Evolutionary conservation across 208 protist genomes (phyloP).

Genomic region (Acanthamoeba triangularis): DNA sequence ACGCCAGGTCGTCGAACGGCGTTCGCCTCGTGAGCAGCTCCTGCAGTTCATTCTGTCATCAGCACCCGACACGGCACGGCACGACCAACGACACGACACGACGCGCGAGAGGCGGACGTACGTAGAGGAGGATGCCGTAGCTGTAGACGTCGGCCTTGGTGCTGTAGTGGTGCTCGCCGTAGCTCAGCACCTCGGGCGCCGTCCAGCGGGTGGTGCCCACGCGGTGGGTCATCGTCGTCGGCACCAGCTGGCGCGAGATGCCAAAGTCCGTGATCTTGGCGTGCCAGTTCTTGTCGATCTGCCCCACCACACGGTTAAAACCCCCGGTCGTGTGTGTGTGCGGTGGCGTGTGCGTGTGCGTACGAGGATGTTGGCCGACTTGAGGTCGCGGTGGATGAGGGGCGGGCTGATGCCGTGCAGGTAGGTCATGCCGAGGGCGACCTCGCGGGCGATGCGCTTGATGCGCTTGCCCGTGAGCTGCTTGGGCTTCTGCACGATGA

Average conservation of each 20-base stretch:
- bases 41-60: not conserved
- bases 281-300: conserved; percentile 64
- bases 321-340: too few species aligned
- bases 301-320: too few species aligned
- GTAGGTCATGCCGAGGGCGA: conserved; percentile 54
- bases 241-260: conserved; percentile 10
- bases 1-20: conserved; percentile 53
- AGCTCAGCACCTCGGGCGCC: conserved; percentile 51
- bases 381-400: conserved; percentile 58
- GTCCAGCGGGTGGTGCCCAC: conserved; percentile 50
- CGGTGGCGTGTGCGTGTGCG: not conserved
- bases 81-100: too few species aligned
- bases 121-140: conserved; percentile 70
- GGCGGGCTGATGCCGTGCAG: conserved; percentile 14
- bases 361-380: conserved; percentile 50
- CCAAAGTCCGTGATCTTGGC: conserved; percentile 72
- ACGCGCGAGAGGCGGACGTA: not conserved
- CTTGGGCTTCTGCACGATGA: conserved; percentile 45
- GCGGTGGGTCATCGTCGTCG: conserved; percentile 52
- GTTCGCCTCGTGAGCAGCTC: conserved; percentile 23
- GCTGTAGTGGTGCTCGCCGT: conserved; percentile 48
- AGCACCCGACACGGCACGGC: too few species aligned
- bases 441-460: conserved; percentile 41
- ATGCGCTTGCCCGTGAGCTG: conserved; percentile 51
- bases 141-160: conserved; percentile 64